phyloP scores from a whole-genome alignment of 495 filamentous ascomycete genomes.

The Talaromyces borbonicus region DNA sequence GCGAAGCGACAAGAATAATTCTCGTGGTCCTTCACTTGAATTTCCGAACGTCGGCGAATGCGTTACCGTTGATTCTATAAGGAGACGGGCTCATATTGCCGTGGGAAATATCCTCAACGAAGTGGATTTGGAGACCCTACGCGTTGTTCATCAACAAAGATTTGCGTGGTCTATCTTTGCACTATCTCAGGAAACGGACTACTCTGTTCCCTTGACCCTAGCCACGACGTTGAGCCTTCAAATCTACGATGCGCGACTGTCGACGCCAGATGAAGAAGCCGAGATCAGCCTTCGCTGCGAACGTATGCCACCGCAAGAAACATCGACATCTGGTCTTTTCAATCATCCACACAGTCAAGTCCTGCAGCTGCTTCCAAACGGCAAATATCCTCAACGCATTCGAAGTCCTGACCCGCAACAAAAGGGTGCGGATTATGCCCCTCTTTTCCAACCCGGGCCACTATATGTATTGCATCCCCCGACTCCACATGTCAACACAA shows the following conservation, averaged over 20 bases:
- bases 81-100: slow-evolving; percentile 67
- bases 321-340: slow-evolving; percentile 25
- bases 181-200: slow-evolving; percentile 64
- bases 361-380: slow-evolving; percentile 30
- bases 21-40: slow-evolving; percentile 35
- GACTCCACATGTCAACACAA: slow-evolving; percentile 38
- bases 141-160: slow-evolving; percentile 56
- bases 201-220: slow-evolving; percentile 66
- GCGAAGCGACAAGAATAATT: slow-evolving; percentile 30
- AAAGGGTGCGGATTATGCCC: slow-evolving; percentile 47
- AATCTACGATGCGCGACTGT: slow-evolving; percentile 65
- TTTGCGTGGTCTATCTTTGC: slow-evolving; percentile 81
- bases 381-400: slow-evolving; percentile 31
- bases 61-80: slow-evolving; percentile 65
- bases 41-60: slow-evolving; percentile 73
- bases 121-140: slow-evolving; percentile 71
- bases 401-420: slow-evolving; percentile 31
- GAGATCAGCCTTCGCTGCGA: slow-evolving; percentile 34
- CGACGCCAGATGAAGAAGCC: slow-evolving; percentile 31
- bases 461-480: slow-evolving; percentile 72
- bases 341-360: slow-evolving; percentile 29
- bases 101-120: slow-evolving; percentile 68
- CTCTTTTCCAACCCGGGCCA: slow-evolving; percentile 72
- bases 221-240: slow-evolving; percentile 78
- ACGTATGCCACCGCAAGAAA: slow-evolving; percentile 17